Evolutionary conservation across 768 basidiomycete species (phyloP).

Genomic region (Mrakia blollopis): DNA sequence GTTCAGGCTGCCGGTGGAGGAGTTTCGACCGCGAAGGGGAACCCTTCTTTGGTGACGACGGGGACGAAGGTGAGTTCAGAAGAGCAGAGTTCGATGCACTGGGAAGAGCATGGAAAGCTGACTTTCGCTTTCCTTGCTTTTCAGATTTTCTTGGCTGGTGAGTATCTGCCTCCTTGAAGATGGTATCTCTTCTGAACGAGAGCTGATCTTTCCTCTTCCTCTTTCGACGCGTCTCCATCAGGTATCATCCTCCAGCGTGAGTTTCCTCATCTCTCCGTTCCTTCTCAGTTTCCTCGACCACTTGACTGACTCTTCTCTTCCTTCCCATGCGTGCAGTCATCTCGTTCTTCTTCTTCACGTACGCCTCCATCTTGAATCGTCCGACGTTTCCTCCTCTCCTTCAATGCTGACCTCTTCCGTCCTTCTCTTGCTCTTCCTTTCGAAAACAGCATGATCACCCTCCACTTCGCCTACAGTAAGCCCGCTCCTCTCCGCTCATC

Average conservation of each 20-base stretch:
- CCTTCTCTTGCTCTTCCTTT: neutral
- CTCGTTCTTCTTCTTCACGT: constrained; percentile 3
- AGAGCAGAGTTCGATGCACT: too few species aligned
- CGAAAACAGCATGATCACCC: neutral
- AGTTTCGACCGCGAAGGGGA: constrained; percentile 10
- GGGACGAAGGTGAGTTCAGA: constrained; percentile 16
- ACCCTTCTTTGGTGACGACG: constrained; percentile 12
- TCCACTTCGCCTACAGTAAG: constrained; percentile 6
- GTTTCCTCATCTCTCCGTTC: neutral
- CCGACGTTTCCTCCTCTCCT: neutral
- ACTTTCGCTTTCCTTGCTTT: too few species aligned
- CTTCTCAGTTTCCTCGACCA: neutral
- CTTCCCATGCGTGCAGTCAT: neutral
- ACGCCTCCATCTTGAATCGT: neutral
- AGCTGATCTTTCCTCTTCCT: too few species aligned
- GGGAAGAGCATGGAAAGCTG: too few species aligned
- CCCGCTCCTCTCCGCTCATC: neutral
- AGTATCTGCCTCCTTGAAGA: too few species aligned
- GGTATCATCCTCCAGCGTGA: constrained; percentile 24
- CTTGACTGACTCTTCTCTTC: neutral
- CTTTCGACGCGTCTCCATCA: neutral
- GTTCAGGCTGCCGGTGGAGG: constrained; percentile 29
- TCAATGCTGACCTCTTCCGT: neutral
- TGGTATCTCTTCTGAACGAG: too few species aligned
- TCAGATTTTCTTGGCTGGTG: too few species aligned